Evolutionary conservation across 1,284 basidiomycete species (phyloP).

Genomic region (Ceratobasidium sp.): DNA sequence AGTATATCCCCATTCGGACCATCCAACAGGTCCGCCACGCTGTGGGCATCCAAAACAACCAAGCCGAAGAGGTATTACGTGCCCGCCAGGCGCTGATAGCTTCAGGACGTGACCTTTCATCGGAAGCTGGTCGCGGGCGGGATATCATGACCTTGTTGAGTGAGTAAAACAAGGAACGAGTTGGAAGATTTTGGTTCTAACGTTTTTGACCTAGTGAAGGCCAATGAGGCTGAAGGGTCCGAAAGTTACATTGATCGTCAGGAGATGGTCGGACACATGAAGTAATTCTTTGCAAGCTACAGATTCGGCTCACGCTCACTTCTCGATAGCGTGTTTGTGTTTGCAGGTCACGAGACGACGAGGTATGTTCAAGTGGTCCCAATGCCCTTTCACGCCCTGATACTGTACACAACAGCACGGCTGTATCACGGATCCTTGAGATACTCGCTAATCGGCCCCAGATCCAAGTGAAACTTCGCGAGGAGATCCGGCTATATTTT

Average conservation of each 20-base stretch:
- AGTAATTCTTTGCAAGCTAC: slow-evolving; percentile 54
- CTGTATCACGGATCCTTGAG: slow-evolving; percentile 79
- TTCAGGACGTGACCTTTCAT: slow-evolving; percentile 50
- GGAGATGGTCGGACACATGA: slow-evolving; percentile 64
- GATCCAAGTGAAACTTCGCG: slow-evolving; percentile 69
- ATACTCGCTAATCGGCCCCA: slow-evolving; percentile 67
- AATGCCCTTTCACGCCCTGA: too few relatives aligned
- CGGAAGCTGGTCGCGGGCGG: slow-evolving; percentile 55
- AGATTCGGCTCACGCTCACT: not conserved
- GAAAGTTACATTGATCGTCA: slow-evolving; percentile 60
- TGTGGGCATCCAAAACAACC: slow-evolving; percentile 64
- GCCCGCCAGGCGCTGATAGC: slow-evolving; percentile 52
- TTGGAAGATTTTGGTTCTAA: not conserved
- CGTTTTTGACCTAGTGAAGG: slow-evolving; percentile 55
- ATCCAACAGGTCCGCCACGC: slow-evolving; percentile 63
- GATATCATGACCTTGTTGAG: slow-evolving; percentile 67
- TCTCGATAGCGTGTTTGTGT: slow-evolving; percentile 16
- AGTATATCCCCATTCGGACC: slow-evolving; percentile 60
- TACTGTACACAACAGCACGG: slow-evolving; percentile 58
- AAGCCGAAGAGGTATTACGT: slow-evolving; percentile 60
- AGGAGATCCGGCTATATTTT: slow-evolving; percentile 62
- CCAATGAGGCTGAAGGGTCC: slow-evolving; percentile 56
- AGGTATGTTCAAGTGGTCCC: not conserved
- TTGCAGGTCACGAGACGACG: slow-evolving; percentile 52
- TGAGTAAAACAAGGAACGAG: slow-evolving; percentile 53